Base-by-base conservation (phyloP, 441 rosid genomes). In the Gossypium lobatum region DNA sequence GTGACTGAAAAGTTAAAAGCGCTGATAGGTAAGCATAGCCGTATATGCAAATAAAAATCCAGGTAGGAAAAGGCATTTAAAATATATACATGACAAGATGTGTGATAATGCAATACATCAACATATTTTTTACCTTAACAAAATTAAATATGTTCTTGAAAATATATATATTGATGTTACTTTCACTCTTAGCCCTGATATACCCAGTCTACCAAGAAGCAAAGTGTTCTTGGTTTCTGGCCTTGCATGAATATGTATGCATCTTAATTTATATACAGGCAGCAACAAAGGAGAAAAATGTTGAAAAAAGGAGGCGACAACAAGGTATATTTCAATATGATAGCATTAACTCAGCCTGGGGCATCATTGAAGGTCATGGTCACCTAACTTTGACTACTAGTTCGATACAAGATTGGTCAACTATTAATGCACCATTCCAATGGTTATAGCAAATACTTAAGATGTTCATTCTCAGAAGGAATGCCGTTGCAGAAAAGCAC, bases 1-100 rank as follows among this genome's bases (percentile, higher is more conserved):
- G 85, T 50, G 98, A 89, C 99, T 93, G 89, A 60, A 86, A 80
- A 76, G 57, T 61, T 65, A 31, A 42, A 60, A 26, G 75, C 57
- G 74, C 71, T 65, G 79, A 66, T 62, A 73, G 46, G 80, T 58
- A 73, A 74, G 77, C 42, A 17, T 57, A 57, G 42, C 42, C 2
- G 1, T 37, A 37, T 37, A 37, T 37, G 42, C 42, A 7, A 37
- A 37, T 7, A 7, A 37, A 37, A 37, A 37, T 7, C 42, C 42
- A 7, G 42, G 10, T 37, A 37, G 42, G 42, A 37, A 37, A 37
- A 37, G 42, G 42, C 42, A 37, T 37, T 37, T 37, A 7, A 37
- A 37, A 37, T 37, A 57, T 18, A 57, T 20, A 57, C 60, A 65
- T 1, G 11, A 28, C 52, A 58, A 10, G 11, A 57, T 1, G 16